A percentile compares a stretch with the other conserved stretches of the same genome.
These are phyloP conservation scores for Rhizopogon rudus DNA, from an alignment of 768 basidiomycete genomes.

Conservation along the genomic window DNA sequence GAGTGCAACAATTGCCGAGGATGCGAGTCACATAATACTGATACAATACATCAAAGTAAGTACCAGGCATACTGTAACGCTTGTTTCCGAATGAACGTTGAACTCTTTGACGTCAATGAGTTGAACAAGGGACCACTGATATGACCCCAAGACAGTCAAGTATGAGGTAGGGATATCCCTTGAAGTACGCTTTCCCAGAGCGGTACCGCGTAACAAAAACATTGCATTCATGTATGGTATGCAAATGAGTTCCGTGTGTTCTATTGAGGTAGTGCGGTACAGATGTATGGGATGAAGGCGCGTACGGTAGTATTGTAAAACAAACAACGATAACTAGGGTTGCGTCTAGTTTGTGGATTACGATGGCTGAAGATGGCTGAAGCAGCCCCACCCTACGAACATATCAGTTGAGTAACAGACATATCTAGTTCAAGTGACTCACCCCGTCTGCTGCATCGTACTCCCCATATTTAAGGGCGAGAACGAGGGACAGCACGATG, in stretches of 20 bases:
- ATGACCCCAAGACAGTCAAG: too few relatives aligned
- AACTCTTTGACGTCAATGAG: too few relatives aligned
- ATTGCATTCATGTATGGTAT: too few relatives aligned
- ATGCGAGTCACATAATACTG: too few relatives aligned
- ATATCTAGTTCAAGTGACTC: constrained; percentile 27
- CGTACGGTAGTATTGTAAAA: constrained; percentile 4
- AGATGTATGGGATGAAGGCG: constrained; percentile 8
- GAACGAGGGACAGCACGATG: constrained; percentile 87
- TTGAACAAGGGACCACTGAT: too few relatives aligned
- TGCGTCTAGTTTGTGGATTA: constrained; percentile 68
- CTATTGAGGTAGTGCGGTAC: constrained; percentile 5
- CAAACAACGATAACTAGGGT: constrained; percentile 31
- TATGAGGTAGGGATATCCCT: too few relatives aligned
- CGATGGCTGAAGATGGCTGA: constrained; percentile 84
- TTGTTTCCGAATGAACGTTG: too few relatives aligned
- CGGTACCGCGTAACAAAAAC: too few relatives aligned
- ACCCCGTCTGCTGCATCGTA: constrained; percentile 97
- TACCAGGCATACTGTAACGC: too few relatives aligned
- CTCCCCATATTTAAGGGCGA: constrained; percentile 87
- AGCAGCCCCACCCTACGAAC: constrained; percentile 78
- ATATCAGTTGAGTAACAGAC: constrained; percentile 9
- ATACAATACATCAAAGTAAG: too few relatives aligned
- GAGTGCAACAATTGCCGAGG: too few relatives aligned
- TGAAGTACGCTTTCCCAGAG: too few relatives aligned
- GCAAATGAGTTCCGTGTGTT: not conserved